phyloP scores from a whole-genome alignment of 768 basidiomycete species.

The Clavaria fumosa region DNA sequence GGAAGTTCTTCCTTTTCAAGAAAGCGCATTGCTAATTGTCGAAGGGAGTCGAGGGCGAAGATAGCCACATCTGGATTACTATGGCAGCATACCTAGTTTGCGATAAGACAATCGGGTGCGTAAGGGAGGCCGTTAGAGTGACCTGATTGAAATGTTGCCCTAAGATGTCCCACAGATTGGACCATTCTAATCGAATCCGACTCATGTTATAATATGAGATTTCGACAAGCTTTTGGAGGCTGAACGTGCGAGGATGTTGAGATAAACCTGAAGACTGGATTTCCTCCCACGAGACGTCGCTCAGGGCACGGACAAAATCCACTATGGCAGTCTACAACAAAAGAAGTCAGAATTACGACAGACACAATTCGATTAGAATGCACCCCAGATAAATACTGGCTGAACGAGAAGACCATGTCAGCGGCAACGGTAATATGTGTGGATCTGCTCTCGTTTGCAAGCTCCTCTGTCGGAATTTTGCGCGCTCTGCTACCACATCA shows the following conservation, averaged over 20 bases:
- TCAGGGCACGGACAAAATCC: conserved; percentile 90
- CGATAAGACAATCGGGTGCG: conserved; percentile 8
- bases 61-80: conserved; percentile 93
- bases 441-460: conserved; percentile 92
- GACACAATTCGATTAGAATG: conserved; percentile 13
- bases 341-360: conserved; percentile 6
- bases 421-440: conserved; percentile 97
- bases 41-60: conserved; percentile 91
- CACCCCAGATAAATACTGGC: conserved; percentile 89
- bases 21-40: conserved; percentile 96
- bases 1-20: conserved; percentile 96
- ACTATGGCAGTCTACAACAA: conserved; percentile 75
- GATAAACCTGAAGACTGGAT: conserved; percentile 94
- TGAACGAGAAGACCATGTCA: conserved; percentile 97
- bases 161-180: conserved; percentile 91
- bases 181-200: conserved; percentile 96
- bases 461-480: conserved; percentile 75
- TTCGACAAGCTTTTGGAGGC: conserved; percentile 93
- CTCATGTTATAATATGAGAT: conserved; percentile 99
- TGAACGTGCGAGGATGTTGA: conserved; percentile 88
- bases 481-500: conserved; percentile 27
- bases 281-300: conserved; percentile 98
- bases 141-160: conserved; percentile 99
- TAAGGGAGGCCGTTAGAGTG: conserved; percentile 1
- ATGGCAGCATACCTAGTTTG: conserved; percentile 83